These are phyloP conservation scores for Elongisporangium prolatum DNA, from an alignment of 352 stramenopile genomes.

Conservation along the genomic window DNA sequence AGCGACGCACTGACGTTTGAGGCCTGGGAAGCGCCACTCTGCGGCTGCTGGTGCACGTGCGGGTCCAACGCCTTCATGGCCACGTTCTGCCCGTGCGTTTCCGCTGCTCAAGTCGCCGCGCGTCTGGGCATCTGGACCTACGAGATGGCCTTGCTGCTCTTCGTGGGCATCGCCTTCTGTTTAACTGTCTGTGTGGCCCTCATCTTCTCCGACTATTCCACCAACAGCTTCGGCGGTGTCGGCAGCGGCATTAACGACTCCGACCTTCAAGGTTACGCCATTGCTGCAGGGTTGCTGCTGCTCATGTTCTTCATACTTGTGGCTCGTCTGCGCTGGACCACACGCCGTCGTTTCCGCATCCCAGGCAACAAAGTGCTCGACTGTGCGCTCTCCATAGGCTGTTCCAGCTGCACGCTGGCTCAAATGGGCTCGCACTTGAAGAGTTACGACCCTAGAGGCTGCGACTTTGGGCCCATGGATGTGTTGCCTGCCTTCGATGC, in stretches of 20 bases:
- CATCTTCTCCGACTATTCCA: slow-evolving; percentile 6
- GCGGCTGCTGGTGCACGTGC: slow-evolving; percentile 32
- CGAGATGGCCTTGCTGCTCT: slow-evolving; percentile 30
- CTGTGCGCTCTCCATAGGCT: slow-evolving; percentile 21
- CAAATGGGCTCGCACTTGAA: slow-evolving; percentile 63
- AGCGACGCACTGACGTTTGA: not conserved
- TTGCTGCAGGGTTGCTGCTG: slow-evolving; percentile 9
- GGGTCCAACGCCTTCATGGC: slow-evolving; percentile 49
- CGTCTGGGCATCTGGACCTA: slow-evolving; percentile 42
- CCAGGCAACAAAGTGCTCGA: slow-evolving; percentile 25
- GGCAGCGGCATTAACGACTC: slow-evolving; percentile 2
- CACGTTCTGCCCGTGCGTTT: slow-evolving; percentile 50
- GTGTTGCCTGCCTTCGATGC: slow-evolving; percentile 27
- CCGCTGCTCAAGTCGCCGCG: slow-evolving; percentile 43
- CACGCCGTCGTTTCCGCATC: slow-evolving; percentile 48
- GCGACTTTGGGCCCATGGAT: slow-evolving; percentile 43
- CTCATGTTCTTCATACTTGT: slow-evolving; percentile 19
- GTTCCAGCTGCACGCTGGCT: slow-evolving; percentile 42
- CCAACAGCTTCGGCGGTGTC: not conserved
- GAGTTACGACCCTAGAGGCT: slow-evolving; percentile 46
- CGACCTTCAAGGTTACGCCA: slow-evolving; percentile 17
- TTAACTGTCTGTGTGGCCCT: slow-evolving; percentile 1
- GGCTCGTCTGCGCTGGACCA: slow-evolving; percentile 28
- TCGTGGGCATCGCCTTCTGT: slow-evolving; percentile 12
- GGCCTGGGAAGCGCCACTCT: slow-evolving; percentile 31